Conservation (phyloP, 257 asterid species). For the Salvia splendens region DNA sequence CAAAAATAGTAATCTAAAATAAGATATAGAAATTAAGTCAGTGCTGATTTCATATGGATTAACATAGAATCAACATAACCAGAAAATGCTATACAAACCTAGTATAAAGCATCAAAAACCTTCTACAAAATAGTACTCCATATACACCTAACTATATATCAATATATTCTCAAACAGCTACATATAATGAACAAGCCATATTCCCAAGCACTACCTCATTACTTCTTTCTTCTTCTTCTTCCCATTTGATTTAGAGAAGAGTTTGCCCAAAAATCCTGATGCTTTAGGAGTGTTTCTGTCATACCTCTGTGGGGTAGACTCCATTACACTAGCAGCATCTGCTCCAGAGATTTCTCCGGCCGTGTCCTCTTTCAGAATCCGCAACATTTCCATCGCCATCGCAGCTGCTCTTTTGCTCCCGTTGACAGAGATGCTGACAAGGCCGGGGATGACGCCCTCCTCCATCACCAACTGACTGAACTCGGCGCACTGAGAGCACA, state of each 20-base stretch:
- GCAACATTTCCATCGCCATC: constrained; percentile 67
- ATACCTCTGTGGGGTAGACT: constrained; percentile 25
- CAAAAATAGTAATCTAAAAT: too few relatives aligned
- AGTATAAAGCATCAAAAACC: too few relatives aligned
- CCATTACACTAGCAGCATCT: not conserved
- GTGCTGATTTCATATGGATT: too few relatives aligned
- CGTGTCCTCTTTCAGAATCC: constrained; percentile 57
- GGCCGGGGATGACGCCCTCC: constrained; percentile 73
- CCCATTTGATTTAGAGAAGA: constrained; percentile 44
- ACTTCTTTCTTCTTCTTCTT: constrained; percentile 37
- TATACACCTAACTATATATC: too few relatives aligned
- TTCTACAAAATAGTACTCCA: too few relatives aligned
- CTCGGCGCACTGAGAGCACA: constrained; percentile 55
- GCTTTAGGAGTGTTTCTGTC: constrained; percentile 40
- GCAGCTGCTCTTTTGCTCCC: constrained; percentile 61
- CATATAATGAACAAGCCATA: not conserved
- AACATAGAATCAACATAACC: too few relatives aligned
- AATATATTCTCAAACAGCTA: not conserved
- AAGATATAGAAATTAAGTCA: too few relatives aligned
- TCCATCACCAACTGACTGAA: constrained; percentile 64
- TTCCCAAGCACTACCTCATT: not conserved
- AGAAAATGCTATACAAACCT: too few relatives aligned
- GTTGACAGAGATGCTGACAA: constrained; percentile 49
- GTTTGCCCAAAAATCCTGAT: constrained; percentile 44
- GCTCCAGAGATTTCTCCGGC: constrained; percentile 38